Percentiles rank a stretch among this genome's conserved stretches.
Conservation (phyloP, 495 filamentous ascomycete species). For the Lophiotrema nucula region DNA sequence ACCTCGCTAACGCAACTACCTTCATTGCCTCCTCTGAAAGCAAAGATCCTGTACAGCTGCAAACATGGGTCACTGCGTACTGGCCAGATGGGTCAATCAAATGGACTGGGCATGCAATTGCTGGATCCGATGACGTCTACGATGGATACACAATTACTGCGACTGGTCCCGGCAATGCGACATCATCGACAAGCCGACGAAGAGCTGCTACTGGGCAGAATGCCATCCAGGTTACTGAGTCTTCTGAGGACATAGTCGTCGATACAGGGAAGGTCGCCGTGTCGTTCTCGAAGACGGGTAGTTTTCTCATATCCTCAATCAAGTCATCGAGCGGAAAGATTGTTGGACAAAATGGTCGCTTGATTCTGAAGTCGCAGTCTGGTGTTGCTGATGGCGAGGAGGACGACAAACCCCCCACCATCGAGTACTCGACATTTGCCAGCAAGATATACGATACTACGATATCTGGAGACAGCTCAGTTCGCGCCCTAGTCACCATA, state of each 20-base stretch:
- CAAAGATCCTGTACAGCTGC: slow-evolving; percentile 2
- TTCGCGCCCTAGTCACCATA: slow-evolving; percentile 9
- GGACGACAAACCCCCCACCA: background rate
- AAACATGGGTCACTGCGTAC: slow-evolving; percentile 18
- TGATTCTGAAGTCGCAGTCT: slow-evolving; percentile 7
- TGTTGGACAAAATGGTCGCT: slow-evolving; percentile 7
- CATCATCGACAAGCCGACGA: background rate
- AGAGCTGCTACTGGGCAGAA: background rate
- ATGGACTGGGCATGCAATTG: slow-evolving; percentile 13
- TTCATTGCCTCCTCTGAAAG: background rate
- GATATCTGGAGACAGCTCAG: background rate
- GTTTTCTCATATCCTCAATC: slow-evolving; percentile 8
- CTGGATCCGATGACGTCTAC: background rate
- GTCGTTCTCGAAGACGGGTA: slow-evolving; percentile 11
- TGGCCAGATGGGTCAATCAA: slow-evolving; percentile 15
- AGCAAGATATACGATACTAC: slow-evolving; percentile 16
- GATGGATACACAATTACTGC: slow-evolving; percentile 14
- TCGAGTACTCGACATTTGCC: slow-evolving; percentile 9
- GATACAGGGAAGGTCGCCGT: slow-evolving; percentile 11
- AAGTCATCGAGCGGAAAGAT: slow-evolving; percentile 1
- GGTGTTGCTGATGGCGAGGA: slow-evolving; percentile 4
- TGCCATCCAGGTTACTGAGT: background rate
- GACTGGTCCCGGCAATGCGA: background rate
- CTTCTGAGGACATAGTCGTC: background rate
- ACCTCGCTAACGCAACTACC: slow-evolving; percentile 14